Base-by-base conservation (phyloP, 1,284 basidiomycete genomes). In the Marasmius oreades region DNA sequence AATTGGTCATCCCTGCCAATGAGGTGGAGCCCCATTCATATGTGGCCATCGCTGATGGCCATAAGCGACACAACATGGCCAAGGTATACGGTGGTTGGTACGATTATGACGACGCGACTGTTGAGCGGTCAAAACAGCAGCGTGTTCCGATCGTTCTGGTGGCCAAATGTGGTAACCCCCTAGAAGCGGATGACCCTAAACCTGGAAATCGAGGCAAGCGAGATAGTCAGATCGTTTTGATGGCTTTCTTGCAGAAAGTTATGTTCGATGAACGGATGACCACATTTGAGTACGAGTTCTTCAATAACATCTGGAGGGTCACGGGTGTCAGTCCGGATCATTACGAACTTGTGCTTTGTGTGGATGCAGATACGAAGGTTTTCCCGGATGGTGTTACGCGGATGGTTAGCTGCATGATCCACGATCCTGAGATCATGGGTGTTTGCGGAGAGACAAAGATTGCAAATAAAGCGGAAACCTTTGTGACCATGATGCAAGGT, bases 261-360 rank as follows among this genome's bases (percentile, higher is more conserved):
- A 98, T 98, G 85, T 99, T 98, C 70, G 96, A 99, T 73, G 96
- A 99, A 76, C 87, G 95, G 55, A 99, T 99, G 96, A 95, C 93
- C 59, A 97, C 96, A 44, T 92, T 99, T 70, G 96, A 99, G 75
- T 99, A 97, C 71, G 97, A 99, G 74, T 95, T 99, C 69, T 99
- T 99, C 86, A 97, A 98, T 72, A 90, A 94, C 58, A 80, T 97
- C 31, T 98, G 96, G 90, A 81, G 94, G 57, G 88, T 90, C 46
- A 96, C 95, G 59, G 97, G 96, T 51, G 87, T 98, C 60, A 94
- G 93, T 64, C 95, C 96, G 6, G 97, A 99, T 79, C 89, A 90
- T 61, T 99, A 97, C 70, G 96, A 99, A 73, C 80, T 96, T 51
- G 92, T 93, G 62, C 81, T 99, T 46, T 98, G 96, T 78, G 96